A percentile compares a stretch with the other conserved stretches of the same genome.
These are phyloP conservation scores for Thielaviopsis punctulata DNA, from an alignment of 2,329 filamentous ascomycete genomes.

Conservation along the genomic window DNA sequence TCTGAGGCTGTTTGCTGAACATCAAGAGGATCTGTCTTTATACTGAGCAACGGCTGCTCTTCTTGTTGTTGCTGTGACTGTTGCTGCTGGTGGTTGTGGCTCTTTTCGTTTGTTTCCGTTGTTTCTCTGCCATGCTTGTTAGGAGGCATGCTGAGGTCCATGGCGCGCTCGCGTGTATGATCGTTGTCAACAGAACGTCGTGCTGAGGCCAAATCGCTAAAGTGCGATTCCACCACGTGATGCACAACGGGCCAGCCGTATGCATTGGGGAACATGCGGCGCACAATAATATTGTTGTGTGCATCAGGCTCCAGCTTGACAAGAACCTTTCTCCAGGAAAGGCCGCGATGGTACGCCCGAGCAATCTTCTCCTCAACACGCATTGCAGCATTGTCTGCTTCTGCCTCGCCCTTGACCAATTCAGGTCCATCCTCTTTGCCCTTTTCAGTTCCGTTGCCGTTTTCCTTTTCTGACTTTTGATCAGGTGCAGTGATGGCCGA, in stretches of 20 bases:
- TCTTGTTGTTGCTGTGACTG: too few species aligned
- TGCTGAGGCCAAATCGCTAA: conserved; percentile 52
- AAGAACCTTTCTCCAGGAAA: conserved; percentile 93
- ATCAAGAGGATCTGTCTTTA: neutral
- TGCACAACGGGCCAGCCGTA: conserved; percentile 96
- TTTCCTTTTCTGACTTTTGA: neutral
- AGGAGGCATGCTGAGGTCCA: conserved; percentile 36
- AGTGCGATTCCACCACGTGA: conserved; percentile 88
- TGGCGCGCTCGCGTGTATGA: conserved; percentile 49
- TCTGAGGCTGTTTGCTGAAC: neutral
- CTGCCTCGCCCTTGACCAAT: conserved; percentile 19
- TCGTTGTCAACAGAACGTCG: conserved; percentile 51
- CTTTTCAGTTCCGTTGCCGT: conserved; percentile 15
- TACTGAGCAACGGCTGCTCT: neutral
- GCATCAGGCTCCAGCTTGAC: conserved; percentile 92
- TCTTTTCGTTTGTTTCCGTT: conserved; percentile 14
- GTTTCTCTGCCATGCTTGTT: conserved; percentile 50
- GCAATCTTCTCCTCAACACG: conserved; percentile 97
- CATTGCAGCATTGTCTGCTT: conserved; percentile 48
- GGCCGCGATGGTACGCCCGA: conserved; percentile 75
- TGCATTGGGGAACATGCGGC: conserved; percentile 90
- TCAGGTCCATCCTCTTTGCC: conserved; percentile 24
- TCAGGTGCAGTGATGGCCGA: neutral
- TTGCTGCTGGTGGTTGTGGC: conserved; percentile 17
- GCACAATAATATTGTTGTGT: conserved; percentile 95